Evolutionary conservation across 257 asterid genomes (phyloP).

Genomic region (Cruciata laevipes): DNA sequence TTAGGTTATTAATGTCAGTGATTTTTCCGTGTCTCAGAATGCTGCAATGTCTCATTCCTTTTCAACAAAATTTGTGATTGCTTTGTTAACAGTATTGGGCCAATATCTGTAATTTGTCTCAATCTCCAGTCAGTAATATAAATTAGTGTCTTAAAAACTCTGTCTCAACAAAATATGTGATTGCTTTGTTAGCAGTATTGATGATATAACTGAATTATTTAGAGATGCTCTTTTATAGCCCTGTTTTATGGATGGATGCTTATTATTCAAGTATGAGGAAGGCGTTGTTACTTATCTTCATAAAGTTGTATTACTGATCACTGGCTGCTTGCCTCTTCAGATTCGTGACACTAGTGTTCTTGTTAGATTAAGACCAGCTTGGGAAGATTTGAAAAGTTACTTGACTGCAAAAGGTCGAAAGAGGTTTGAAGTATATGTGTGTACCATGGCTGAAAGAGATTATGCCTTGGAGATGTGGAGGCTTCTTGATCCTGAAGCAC

Average conservation of each 20-base stretch:
- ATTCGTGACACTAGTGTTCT: conserved; percentile 93
- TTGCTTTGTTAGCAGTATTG: too few species aligned
- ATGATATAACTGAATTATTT: not conserved
- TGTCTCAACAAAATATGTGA: too few species aligned
- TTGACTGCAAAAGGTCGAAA: conserved; percentile 89
- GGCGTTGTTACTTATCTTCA: not conserved
- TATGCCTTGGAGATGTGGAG: conserved; percentile 99
- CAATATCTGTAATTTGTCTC: not conserved
- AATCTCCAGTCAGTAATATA: not conserved
- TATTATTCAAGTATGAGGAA: not conserved
- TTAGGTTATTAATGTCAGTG: not conserved
- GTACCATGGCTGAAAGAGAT: conserved; percentile 99
- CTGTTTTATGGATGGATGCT: not conserved
- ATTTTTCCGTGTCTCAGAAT: not conserved
- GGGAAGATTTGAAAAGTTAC: conserved; percentile 88
- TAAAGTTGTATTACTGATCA: conserved; percentile 12
- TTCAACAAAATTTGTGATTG: not conserved
- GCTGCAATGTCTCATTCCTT: not conserved
- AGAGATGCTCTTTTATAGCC: not conserved
- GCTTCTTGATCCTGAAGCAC: conserved; percentile 88
- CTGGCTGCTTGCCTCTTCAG: conserved; percentile 40
- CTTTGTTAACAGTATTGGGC: not conserved
- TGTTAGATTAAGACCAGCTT: conserved; percentile 93
- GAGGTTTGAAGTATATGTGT: conserved; percentile 94
- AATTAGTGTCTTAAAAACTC: not conserved